These are phyloP conservation scores for Pseudopediastrum boryanum DNA, from an alignment of 139 green algal species.

Conservation along the genomic window DNA sequence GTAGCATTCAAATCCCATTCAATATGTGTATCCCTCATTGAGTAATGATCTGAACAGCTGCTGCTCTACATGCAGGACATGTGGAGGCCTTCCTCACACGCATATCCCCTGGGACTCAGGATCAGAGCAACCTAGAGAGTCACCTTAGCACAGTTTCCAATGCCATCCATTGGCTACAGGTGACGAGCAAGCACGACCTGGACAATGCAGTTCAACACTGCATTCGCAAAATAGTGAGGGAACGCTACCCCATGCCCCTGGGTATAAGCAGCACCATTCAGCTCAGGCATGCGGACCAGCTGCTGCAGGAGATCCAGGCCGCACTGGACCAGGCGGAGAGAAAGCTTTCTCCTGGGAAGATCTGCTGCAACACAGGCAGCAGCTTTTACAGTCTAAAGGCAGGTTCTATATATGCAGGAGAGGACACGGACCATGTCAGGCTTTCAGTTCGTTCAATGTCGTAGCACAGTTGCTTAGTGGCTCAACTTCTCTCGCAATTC, in stretches of 20 bases:
- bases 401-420: no score
- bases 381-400: no score
- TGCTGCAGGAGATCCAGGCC: conserved; percentile 9
- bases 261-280: conserved; percentile 3
- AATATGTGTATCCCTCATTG: neutral
- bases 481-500: no score
- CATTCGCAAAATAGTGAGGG: neutral
- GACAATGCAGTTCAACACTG: neutral
- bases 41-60: neutral
- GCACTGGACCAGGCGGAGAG: no score
- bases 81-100: no score
- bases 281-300: neutral
- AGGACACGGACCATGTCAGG: no score
- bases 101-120: neutral
- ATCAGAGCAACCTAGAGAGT: no score
- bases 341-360: no score
- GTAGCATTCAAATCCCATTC: neutral
- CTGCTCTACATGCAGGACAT: neutral
- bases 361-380: no score
- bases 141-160: neutral
- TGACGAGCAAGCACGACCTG: neutral
- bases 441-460: no score
- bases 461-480: no score
- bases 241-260: neutral
- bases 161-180: neutral